A percentile compares a stretch with the other conserved stretches of the same genome.
phyloP scores from a whole-genome alignment of 1,284 basidiomycete genomes.

The Pseudozyma tsukubaensis region DNA sequence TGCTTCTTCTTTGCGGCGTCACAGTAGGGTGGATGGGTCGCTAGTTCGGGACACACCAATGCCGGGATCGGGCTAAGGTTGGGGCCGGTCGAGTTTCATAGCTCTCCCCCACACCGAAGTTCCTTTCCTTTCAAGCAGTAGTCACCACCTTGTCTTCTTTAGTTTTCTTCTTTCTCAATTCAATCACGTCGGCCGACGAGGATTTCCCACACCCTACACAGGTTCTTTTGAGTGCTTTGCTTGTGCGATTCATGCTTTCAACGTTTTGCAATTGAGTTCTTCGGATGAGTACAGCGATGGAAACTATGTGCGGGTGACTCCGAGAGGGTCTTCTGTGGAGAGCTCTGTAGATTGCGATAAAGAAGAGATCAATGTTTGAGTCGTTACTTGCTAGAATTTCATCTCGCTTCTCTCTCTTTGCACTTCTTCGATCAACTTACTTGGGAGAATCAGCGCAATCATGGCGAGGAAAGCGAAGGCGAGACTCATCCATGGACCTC shows the following conservation, averaged over 20 bases:
- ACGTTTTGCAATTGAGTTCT: too few species aligned
- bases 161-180: not conserved
- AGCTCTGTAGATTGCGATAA: conserved; percentile 12
- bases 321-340: conserved; percentile 27
- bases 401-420: not conserved
- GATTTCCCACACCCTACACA: too few species aligned
- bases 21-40: conserved; percentile 8
- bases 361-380: not conserved
- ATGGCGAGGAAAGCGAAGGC: conserved; percentile 39
- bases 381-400: not conserved
- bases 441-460: conserved; percentile 39
- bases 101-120: not conserved
- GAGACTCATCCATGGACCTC: conserved; percentile 37
- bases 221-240: too few species aligned
- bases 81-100: conserved; percentile 2
- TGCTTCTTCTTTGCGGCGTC: not conserved
- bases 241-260: too few species aligned
- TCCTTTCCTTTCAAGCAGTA: not conserved
- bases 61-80: not conserved
- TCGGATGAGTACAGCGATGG: too few species aligned
- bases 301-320: conserved; percentile 9
- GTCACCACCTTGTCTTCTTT: not conserved
- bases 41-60: not conserved
- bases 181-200: conserved; percentile 11
- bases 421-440: conserved; percentile 17